phyloP scores from a whole-genome alignment of 192 early-diverging fungal genomes.

The Backusella parvicylindrica region DNA sequence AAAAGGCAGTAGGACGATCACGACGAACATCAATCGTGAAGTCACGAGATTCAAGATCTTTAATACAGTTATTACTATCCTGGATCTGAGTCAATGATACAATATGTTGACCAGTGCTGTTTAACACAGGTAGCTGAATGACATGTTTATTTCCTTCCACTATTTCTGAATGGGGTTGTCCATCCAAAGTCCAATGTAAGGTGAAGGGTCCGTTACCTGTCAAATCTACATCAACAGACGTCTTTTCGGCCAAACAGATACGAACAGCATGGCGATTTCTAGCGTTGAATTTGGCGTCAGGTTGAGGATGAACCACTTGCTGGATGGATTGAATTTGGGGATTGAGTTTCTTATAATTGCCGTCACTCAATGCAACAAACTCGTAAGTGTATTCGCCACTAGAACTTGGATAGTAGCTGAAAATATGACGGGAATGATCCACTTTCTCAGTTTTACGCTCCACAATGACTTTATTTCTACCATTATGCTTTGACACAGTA shows the following conservation, averaged over 20 bases:
- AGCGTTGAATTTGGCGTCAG: constrained; percentile 30
- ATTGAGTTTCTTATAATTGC: constrained; percentile 26
- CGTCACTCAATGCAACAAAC: constrained; percentile 27
- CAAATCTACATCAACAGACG: constrained; percentile 34
- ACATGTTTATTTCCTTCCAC: constrained; percentile 24
- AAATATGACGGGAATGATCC: constrained; percentile 30
- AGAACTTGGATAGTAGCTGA: constrained; percentile 24
- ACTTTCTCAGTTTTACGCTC: constrained; percentile 6
- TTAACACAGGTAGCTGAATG: constrained; percentile 35
- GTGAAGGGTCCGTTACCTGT: constrained; percentile 35
- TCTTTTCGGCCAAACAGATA: constrained; percentile 37
- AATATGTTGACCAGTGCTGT: constrained; percentile 32
- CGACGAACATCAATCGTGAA: constrained; percentile 39
- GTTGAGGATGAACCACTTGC: constrained; percentile 45
- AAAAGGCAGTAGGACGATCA: constrained; percentile 41
- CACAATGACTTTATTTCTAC: constrained; percentile 1
- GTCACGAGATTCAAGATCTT: constrained; percentile 33
- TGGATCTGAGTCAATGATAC: constrained; percentile 37
- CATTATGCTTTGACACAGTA: constrained; percentile 16
- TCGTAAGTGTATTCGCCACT: constrained; percentile 39
- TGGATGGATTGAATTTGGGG: constrained; percentile 17
- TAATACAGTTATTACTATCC: constrained; percentile 39
- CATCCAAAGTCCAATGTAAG: constrained; percentile 30
- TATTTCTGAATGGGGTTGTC: constrained; percentile 20
- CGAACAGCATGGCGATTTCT: not conserved